A percentile compares a stretch with the other conserved stretches of the same genome.
These are phyloP conservation scores for Aspergillus homomorphus DNA, from an alignment of 495 filamentous ascomycete genomes.

Conservation along the genomic window DNA sequence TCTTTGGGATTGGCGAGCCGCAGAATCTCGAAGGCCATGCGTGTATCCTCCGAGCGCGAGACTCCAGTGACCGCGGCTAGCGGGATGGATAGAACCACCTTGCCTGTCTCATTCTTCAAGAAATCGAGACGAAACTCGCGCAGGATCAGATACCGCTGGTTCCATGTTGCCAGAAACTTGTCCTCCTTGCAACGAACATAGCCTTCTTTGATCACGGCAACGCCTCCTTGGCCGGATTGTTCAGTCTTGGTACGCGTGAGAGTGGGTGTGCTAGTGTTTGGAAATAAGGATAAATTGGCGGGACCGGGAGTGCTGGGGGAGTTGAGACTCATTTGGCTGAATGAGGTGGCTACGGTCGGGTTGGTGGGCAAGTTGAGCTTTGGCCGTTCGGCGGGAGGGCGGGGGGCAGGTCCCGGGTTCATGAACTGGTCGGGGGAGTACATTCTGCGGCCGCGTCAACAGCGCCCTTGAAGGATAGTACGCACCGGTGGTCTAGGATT, in stretches of 20 bases:
- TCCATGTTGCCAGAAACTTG: constrained; percentile 82
- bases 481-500: not conserved
- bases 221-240: constrained; percentile 58
- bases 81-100: constrained; percentile 73
- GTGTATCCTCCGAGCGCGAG: constrained; percentile 77
- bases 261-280: constrained; percentile 62
- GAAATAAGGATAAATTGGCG: constrained; percentile 51
- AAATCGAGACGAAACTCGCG: constrained; percentile 89
- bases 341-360: constrained; percentile 73
- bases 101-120: constrained; percentile 81
- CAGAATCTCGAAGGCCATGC: constrained; percentile 88
- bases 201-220: constrained; percentile 82
- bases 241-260: constrained; percentile 60
- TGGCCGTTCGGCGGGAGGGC: constrained; percentile 80
- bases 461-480: not conserved
- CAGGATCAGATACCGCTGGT: constrained; percentile 81
- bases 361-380: constrained; percentile 66
- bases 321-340: constrained; percentile 67
- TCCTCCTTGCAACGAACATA: constrained; percentile 85
- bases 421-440: constrained; percentile 79
- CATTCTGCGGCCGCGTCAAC: constrained; percentile 38
- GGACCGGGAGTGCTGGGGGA: constrained; percentile 58
- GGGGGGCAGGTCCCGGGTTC: constrained; percentile 93
- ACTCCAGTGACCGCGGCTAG: constrained; percentile 84
- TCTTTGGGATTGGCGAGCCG: constrained; percentile 63